Evolutionary conservation across 768 basidiomycete species (phyloP).

Genomic region (Collybia nuda): DNA sequence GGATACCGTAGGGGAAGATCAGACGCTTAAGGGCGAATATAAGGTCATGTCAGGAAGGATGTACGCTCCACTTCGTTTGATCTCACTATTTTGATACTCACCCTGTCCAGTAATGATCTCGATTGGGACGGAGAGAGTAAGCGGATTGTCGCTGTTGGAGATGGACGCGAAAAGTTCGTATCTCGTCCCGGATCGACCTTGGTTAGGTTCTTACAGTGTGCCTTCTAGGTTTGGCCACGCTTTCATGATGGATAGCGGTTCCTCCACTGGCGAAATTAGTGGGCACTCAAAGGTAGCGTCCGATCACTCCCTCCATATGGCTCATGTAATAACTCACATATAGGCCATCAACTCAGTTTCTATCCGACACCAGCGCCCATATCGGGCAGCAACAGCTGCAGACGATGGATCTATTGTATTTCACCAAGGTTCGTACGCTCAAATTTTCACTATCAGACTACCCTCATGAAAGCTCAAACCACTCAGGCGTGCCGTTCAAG

Average conservation of each 20-base stretch:
- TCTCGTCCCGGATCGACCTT: background rate
- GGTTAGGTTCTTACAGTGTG: background rate
- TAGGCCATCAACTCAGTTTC: slow-evolving; percentile 87
- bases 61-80: slow-evolving; percentile 37
- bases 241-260: slow-evolving; percentile 81
- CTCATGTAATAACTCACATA: background rate
- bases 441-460: background rate
- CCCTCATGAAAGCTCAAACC: background rate
- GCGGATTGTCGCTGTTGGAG: slow-evolving; percentile 92
- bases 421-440: slow-evolving; percentile 58
- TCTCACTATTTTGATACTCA: background rate
- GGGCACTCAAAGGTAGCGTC: slow-evolving; percentile 83
- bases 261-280: slow-evolving; percentile 83
- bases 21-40: slow-evolving; percentile 79
- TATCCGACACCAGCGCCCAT: slow-evolving; percentile 87
- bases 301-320: background rate
- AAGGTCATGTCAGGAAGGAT: slow-evolving; percentile 71
- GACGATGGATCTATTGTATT: slow-evolving; percentile 85
- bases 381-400: slow-evolving; percentile 83
- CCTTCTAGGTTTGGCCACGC: slow-evolving; percentile 73
- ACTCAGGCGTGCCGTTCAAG: slow-evolving; percentile 79
- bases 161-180: slow-evolving; percentile 81
- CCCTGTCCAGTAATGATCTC: slow-evolving; percentile 73
- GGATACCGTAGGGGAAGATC: slow-evolving; percentile 88
- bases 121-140: slow-evolving; percentile 97